Evolutionary conservation across 306 rosid genomes (phyloP).

Genomic region (Datisca glomerata): DNA sequence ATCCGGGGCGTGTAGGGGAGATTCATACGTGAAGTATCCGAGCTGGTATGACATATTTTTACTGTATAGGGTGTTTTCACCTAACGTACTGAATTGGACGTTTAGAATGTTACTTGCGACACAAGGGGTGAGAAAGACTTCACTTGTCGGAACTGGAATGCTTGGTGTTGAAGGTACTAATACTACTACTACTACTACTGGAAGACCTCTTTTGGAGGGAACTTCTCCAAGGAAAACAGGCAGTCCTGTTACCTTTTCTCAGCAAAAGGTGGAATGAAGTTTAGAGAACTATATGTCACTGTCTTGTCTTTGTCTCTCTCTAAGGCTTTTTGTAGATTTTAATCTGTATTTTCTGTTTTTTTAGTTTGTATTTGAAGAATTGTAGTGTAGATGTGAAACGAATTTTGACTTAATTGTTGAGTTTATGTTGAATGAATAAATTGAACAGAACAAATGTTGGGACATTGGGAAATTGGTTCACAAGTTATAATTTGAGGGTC

Average conservation of each 20-base stretch:
- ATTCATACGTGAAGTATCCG: conserved; percentile 55
- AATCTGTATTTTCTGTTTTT: conserved; percentile 4
- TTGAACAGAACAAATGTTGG: no score
- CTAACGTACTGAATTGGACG: conserved; percentile 59
- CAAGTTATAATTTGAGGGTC: no score
- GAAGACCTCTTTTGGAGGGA: conserved; percentile 29
- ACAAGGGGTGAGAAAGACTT: conserved; percentile 26
- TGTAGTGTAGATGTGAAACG: no score
- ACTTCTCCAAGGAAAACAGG: conserved; percentile 22
- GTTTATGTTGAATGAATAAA: no score
- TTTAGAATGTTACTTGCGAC: conserved; percentile 43
- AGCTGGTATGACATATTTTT: conserved; percentile 75
- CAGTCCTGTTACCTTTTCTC: conserved; percentile 21
- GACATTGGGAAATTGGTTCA: no score
- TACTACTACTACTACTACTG: conserved; percentile 2
- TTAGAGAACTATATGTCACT: background rate
- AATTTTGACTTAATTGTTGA: no score
- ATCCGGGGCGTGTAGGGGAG: conserved; percentile 67
- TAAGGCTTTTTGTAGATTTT: background rate
- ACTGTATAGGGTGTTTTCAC: conserved; percentile 56
- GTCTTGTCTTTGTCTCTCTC: background rate
- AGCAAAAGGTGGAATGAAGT: conserved; percentile 24
- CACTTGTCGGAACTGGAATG: conserved; percentile 53
- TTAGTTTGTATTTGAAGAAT: no score
- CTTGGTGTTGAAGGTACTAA: conserved; percentile 20